Percentiles rank a stretch among this genome's conserved stretches.
phyloP scores from a whole-genome alignment of 2,329 filamentous ascomycete genomes.

The Sporothrix protearum region DNA sequence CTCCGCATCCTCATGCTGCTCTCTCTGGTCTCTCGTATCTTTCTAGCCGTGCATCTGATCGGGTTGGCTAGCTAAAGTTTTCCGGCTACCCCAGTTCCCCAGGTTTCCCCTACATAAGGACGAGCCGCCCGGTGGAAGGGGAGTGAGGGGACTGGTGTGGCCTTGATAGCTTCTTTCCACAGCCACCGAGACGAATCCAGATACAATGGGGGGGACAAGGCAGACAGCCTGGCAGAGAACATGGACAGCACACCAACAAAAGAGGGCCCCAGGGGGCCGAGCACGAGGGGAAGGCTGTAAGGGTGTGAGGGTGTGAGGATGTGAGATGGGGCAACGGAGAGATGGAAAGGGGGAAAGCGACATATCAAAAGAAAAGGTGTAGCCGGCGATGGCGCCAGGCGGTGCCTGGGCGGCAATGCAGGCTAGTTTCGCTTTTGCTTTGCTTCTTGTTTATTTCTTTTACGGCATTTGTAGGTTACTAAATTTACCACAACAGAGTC shows the following conservation, averaged over 20 bases:
- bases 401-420: neutral
- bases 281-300: neutral
- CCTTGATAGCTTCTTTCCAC: neutral
- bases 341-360: neutral
- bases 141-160: neutral
- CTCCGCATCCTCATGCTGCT: neutral
- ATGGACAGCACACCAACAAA: neutral
- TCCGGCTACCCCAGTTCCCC: neutral
- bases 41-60: neutral
- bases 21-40: neutral
- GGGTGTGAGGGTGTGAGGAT: neutral
- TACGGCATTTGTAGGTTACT: neutral
- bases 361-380: neutral
- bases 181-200: neutral
- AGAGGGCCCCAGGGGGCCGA: neutral
- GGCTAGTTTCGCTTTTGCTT: neutral
- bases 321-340: conserved; percentile 17
- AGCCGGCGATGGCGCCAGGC: neutral
- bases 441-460: neutral
- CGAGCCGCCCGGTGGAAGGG: conserved; percentile 12
- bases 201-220: neutral
- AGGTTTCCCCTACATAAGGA: neutral
- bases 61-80: neutral
- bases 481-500: neutral
- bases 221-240: neutral